Conservation (phyloP, 2,329 filamentous ascomycete species). For the Penicillium sp. region DNA sequence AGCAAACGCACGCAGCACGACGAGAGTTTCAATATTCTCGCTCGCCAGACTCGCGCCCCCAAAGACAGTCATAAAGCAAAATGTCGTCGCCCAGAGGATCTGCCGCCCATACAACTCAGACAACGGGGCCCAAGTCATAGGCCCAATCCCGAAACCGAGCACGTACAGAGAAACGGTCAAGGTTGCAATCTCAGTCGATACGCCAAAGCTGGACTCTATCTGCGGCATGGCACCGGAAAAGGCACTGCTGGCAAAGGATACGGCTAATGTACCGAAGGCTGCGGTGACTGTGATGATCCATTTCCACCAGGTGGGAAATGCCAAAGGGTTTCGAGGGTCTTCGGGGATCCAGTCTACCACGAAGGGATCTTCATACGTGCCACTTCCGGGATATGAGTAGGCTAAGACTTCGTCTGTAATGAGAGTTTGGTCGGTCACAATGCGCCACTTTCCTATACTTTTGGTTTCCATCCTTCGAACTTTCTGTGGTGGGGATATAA, state of each 20-base stretch:
- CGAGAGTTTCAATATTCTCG: conserved; percentile 50
- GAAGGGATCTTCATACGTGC: conserved; percentile 1
- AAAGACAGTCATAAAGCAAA: conserved; percentile 56
- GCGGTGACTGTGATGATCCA: not conserved
- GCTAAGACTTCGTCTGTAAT: not conserved
- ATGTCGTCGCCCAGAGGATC: conserved; percentile 52
- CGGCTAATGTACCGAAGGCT: not conserved
- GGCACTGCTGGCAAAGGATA: not conserved
- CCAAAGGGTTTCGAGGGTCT: not conserved
- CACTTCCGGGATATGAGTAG: not conserved
- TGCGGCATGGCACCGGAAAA: not conserved
- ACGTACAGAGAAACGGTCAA: not conserved
- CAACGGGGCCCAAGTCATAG: conserved; percentile 56
- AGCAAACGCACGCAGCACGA: conserved; percentile 60
- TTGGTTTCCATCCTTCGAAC: too few relatives aligned
- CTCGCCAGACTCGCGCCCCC: conserved; percentile 62
- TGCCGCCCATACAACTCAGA: conserved; percentile 58
- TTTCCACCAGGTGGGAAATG: not conserved
- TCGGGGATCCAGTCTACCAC: conserved; percentile 5
- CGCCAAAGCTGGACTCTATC: not conserved
- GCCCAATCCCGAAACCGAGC: conserved; percentile 57
- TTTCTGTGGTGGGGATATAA: too few relatives aligned
- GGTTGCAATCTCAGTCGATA: not conserved
- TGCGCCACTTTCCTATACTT: too few relatives aligned
- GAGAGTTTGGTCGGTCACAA: not conserved